phyloP scores from a whole-genome alignment of 2,329 filamentous ascomycete genomes.

The Penicillium griseofulvum region DNA sequence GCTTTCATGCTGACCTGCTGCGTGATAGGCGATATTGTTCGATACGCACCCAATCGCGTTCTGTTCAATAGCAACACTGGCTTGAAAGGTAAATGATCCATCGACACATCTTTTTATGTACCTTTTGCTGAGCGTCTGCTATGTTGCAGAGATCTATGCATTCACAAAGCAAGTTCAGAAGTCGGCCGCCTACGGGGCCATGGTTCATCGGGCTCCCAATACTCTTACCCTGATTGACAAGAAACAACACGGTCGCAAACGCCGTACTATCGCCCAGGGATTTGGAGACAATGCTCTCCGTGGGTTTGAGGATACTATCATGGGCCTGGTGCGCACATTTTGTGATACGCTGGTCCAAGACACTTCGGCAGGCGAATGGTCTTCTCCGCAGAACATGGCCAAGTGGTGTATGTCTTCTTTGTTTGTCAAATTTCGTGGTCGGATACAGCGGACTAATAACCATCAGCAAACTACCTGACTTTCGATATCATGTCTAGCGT shows the following conservation, averaged over 20 bases:
- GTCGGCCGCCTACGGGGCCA: conserved; percentile 49
- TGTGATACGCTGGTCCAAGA: conserved; percentile 5
- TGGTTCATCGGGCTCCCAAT: conserved; percentile 37
- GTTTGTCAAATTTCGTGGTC: background rate
- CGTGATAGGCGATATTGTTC: conserved; percentile 21
- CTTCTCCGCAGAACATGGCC: conserved; percentile 44
- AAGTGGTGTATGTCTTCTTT: conserved; percentile 35
- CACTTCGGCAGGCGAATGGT: conserved; percentile 35
- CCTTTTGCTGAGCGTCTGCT: background rate
- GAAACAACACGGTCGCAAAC: conserved; percentile 17
- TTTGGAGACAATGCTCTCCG: conserved; percentile 25
- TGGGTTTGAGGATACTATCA: conserved; percentile 9
- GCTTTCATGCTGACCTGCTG: background rate
- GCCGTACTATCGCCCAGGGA: conserved; percentile 18
- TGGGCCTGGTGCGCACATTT: background rate
- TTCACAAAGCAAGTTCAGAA: conserved; percentile 50
- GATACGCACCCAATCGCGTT: conserved; percentile 25
- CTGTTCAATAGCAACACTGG: conserved; percentile 19
- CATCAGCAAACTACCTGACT: conserved; percentile 33
- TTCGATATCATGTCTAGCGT: conserved; percentile 53
- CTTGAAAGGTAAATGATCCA: conserved; percentile 17
- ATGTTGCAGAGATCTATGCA: conserved; percentile 44
- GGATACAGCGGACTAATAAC: background rate
- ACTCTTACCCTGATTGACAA: conserved; percentile 21
- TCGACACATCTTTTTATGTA: background rate